Base-by-base conservation (phyloP, 2,329 filamentous ascomycete genomes). In the Colletotrichum sp. region DNA sequence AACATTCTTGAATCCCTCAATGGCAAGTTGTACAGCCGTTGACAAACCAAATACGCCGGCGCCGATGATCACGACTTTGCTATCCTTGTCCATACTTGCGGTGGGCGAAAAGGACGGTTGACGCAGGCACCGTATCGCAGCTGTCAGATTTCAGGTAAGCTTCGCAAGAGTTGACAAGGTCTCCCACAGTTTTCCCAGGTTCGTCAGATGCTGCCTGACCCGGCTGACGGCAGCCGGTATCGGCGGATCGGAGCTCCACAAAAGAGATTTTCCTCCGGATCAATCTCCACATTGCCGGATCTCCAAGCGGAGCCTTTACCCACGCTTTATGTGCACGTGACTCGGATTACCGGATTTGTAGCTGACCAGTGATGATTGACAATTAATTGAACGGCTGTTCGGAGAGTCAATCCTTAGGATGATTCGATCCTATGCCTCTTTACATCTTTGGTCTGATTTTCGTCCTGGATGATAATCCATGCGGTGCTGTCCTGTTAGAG, bases 31-130 rank as follows among this genome's bases (percentile, higher is more conserved):
- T 24, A 77, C 71, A 15, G 82, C 82, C 0, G 79, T 79, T 21
- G 78, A 79, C 7, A 83, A 78, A 56, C 82, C 82, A 64, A 82
- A 83, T 12, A 81, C 80, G 21, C 82, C 82, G 18, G 78, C 80
- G 16, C 82, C 81, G 30, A 83, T 76, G 52, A 83, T 80, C 52
- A 82, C 55, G 77, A 82, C 34, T 24, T 26, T 30, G 16, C 55
- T 43, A 56, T 70, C n/a, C 36, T 61, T 62, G 16, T 70, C 18
- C 55, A 70, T 70, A 10, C 4, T 68, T 28, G 9, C 4, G 43
- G 10, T 48, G 43, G 10, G 43, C 43, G n/a, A 48, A 5, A 24
- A 10, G 8, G 2, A 30, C 8, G 10, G 15, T 30, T 32, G 21
- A 18, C 9, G 5, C 26, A 30, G 28, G 10, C 28, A 15, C 15